Conservation (phyloP, 129 eudicot genomes). For the Centrapalus pauciflorus region DNA sequence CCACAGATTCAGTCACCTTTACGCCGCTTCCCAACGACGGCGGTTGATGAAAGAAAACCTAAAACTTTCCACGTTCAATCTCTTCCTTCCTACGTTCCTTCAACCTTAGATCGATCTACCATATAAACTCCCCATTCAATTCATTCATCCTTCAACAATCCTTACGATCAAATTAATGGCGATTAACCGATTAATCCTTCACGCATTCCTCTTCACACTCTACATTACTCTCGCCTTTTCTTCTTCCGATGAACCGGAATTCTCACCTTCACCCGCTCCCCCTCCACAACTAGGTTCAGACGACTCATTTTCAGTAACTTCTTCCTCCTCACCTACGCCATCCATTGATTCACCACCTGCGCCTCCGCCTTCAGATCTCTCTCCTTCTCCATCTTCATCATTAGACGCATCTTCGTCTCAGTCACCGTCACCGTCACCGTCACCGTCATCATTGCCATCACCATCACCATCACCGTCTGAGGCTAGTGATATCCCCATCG, state of each 20-base stretch:
- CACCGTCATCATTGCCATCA: neutral
- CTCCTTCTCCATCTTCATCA: constrained; percentile 16
- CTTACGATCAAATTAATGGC: constrained; percentile 21
- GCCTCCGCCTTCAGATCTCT: constrained; percentile 11
- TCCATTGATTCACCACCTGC: constrained; percentile 9
- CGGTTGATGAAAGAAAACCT: neutral
- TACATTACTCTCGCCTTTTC: constrained; percentile 11
- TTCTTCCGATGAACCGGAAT: constrained; percentile 15
- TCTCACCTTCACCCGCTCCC: constrained; percentile 33
- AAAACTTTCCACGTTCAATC: constrained; percentile 15
- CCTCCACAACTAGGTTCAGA: constrained; percentile 20
- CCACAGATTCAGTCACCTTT: constrained; percentile 13
- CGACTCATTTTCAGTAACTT: constrained; percentile 3
- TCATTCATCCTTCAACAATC: neutral
- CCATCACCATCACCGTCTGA: constrained; percentile 13
- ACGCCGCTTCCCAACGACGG: constrained; percentile 27
- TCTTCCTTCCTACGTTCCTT: constrained; percentile 11
- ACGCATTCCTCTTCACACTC: constrained; percentile 7
- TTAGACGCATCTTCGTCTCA: constrained; percentile 2
- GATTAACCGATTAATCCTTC: constrained; percentile 5
- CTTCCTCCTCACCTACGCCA: constrained; percentile 12
- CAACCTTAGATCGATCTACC: constrained; percentile 2
- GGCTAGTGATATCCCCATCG: constrained; percentile 9
- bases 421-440: neutral
- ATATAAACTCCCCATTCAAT: neutral